Evolutionary conservation across 2,329 filamentous ascomycete species (phyloP), one percentile per base, ranked within the genome.

Genomic region (Venturia carpophila): DNA sequence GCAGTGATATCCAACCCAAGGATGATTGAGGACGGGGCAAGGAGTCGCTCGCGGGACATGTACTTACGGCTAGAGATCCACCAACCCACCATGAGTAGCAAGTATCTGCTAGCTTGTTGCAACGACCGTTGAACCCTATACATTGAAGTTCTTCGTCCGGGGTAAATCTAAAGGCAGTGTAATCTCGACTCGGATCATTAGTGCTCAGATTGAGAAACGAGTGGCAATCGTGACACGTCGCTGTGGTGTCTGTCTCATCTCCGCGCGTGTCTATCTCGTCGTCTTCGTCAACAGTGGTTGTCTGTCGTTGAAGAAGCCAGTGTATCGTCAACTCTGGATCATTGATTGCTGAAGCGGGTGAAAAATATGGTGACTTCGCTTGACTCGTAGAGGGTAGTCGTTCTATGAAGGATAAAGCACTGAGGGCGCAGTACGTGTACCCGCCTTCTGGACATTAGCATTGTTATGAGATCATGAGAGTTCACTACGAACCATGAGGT

Each of bases 61-160:
- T 39, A 34, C 74, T 70, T 75, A 82, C 80, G 66, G 75, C 73
- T 62, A 83, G 74, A 62, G 91, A 85, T 1, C 85, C 91, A 4
- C 83, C 82, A 0, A 90, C 91, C 94, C 94, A 99, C 81, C 93
- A 99, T 27, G 86, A 88, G 75, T 99, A 99, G 77, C 94, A 99
- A 0, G 94, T 97, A 76, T 99, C 94, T 11, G 90, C 89, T 60
- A 87, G 83, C 75, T 99, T 99, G 78, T 96, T 97, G 73, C 85
- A 87, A 62, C 94, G 86, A 34, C 94, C 94, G 71, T 95, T 96
- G 77, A 95, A 92, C 11, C 92, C 94, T 1, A 91, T 83, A 71
- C 82, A 83, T 11, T 78, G 75, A 47, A 81, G 67, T 67, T 91
- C 88, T 62, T 87, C 82, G 45, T 81, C 68, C 47, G 70, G 60